phyloP scores from a whole-genome alignment of 1,284 basidiomycete genomes.

The Fomes fomentarius region DNA sequence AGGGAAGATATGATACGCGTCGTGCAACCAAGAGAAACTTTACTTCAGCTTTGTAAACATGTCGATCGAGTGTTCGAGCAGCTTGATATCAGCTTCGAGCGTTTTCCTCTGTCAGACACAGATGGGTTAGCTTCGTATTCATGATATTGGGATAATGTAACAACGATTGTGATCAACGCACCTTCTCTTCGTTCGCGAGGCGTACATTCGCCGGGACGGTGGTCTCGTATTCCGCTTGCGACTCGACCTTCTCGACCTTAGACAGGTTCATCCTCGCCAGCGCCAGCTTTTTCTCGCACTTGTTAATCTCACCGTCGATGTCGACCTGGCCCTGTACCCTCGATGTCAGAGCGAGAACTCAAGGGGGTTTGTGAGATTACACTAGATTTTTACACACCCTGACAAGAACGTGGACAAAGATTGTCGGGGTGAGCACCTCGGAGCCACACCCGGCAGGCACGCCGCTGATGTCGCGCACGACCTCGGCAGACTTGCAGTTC shows the following conservation, averaged over 20 bases:
- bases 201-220: slow-evolving; percentile 83
- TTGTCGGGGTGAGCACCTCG: slow-evolving; percentile 74
- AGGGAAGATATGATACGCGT: no score
- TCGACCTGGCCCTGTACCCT: slow-evolving; percentile 50
- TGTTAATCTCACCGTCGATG: slow-evolving; percentile 81
- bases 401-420: slow-evolving; percentile 84
- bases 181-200: slow-evolving; percentile 73
- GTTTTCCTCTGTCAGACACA: slow-evolving; percentile 41
- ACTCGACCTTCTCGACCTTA: slow-evolving; percentile 78
- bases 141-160: not conserved
- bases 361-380: no score
- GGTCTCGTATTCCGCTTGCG: slow-evolving; percentile 75
- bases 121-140: not conserved
- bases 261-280: slow-evolving; percentile 70
- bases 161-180: slow-evolving; percentile 35
- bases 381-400: slow-evolving; percentile 67
- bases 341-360: not conserved
- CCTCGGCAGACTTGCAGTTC: slow-evolving; percentile 72
- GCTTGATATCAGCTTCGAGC: slow-evolving; percentile 48
- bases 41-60: slow-evolving; percentile 46
- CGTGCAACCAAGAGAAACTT: no score
- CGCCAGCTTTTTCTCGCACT: slow-evolving; percentile 86
- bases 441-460: slow-evolving; percentile 92
- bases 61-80: slow-evolving; percentile 45
- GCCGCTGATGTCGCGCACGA: slow-evolving; percentile 54